These are phyloP conservation scores for Sordariomycetes sp. DNA, from an alignment of 2,329 filamentous ascomycete species.

Conservation along the genomic window DNA sequence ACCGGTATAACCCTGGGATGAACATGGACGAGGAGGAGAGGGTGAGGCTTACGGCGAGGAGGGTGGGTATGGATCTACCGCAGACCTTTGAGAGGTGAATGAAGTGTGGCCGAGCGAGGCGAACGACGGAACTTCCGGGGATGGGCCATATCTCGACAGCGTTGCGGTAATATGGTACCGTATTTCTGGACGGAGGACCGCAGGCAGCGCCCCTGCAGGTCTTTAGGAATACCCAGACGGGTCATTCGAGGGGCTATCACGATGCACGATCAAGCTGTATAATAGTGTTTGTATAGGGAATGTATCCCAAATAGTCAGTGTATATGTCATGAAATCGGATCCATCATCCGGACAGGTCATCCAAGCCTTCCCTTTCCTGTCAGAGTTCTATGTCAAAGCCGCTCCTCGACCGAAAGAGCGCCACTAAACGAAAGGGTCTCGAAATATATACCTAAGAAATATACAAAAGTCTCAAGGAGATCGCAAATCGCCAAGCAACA, in stretches of 20 bases:
- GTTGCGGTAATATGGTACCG: not conserved
- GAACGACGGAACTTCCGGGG: not conserved
- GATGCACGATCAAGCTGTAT: not conserved
- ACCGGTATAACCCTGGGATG: slow-evolving; percentile 91
- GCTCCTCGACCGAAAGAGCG: not conserved
- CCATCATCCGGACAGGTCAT: not conserved
- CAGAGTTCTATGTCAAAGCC: not conserved
- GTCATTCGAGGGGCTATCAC: not conserved
- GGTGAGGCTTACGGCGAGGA: slow-evolving; percentile 70
- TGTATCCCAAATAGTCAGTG: not conserved
- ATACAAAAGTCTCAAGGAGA: not conserved
- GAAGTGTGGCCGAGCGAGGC: not conserved
- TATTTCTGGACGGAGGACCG: not conserved
- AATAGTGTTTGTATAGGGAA: slow-evolving; percentile 1
- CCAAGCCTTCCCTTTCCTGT: not conserved
- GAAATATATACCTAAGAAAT: slow-evolving; percentile 1
- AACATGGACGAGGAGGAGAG: slow-evolving; percentile 78
- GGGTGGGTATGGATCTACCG: slow-evolving; percentile 86
- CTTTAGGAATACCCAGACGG: not conserved
- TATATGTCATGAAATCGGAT: not conserved
- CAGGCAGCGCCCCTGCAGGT: not conserved
- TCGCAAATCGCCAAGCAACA: slow-evolving; percentile 1
- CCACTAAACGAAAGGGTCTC: not conserved
- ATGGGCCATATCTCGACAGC: not conserved
- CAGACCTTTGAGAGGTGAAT: slow-evolving; percentile 30